Evolutionary conservation across 495 filamentous ascomycete species (phyloP).

Genomic region (Penicillium crystallinum): DNA sequence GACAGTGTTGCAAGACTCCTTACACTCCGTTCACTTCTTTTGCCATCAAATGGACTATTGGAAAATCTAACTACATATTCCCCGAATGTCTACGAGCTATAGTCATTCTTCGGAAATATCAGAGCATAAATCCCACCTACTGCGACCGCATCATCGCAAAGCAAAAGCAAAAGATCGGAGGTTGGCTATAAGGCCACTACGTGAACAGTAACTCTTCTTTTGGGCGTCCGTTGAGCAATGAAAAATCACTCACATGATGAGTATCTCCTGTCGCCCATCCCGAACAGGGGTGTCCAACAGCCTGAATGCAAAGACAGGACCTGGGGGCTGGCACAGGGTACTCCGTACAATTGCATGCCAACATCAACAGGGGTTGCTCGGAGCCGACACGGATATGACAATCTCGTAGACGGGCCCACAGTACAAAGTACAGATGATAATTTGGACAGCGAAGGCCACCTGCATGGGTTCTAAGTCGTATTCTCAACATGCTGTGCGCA

Average conservation of each 20-base stretch:
- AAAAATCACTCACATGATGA: slow-evolving; percentile 2
- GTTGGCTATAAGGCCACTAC: too few species aligned
- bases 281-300: background rate
- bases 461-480: background rate
- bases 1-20: too few species aligned
- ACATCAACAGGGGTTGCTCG: background rate
- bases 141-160: too few species aligned
- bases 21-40: too few species aligned
- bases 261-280: background rate
- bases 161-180: too few species aligned
- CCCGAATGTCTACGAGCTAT: too few species aligned
- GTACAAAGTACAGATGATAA: background rate
- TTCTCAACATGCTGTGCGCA: background rate
- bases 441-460: background rate
- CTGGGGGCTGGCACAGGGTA: background rate
- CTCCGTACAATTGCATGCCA: background rate
- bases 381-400: slow-evolving; percentile 1
- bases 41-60: too few species aligned
- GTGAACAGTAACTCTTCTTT: too few species aligned
- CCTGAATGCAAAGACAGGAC: background rate
- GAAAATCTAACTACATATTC: too few species aligned
- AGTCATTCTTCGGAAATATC: too few species aligned
- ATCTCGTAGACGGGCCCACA: background rate
- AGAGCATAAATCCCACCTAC: too few species aligned
- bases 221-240: background rate